A percentile compares a stretch with the other conserved stretches of the same genome.
Conservation (phyloP, 176 grass and related monocot genomes). For the Eragrostis nindensis region DNA sequence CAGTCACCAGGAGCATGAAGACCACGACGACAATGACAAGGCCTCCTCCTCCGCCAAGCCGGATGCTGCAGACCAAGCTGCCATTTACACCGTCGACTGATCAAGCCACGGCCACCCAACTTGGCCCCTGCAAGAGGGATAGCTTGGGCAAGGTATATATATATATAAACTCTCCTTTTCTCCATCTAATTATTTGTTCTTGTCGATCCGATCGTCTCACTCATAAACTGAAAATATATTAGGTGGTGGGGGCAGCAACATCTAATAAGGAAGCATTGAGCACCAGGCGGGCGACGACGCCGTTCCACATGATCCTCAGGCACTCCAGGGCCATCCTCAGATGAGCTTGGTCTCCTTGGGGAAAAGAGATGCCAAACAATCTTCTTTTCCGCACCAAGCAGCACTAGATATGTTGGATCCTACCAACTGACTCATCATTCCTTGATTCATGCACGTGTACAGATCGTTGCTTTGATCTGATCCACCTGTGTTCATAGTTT, state of each 20-base stretch:
- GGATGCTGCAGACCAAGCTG: conserved; percentile 26
- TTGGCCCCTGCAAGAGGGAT: conserved; percentile 49
- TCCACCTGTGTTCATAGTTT: neutral
- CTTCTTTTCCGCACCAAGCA: neutral
- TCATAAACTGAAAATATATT: neutral
- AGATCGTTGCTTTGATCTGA: neutral
- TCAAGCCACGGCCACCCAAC: neutral
- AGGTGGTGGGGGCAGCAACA: conserved; percentile 32
- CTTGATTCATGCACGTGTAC: neutral
- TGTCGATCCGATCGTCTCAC: neutral
- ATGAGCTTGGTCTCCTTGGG: conserved; percentile 15
- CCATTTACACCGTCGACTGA: neutral
- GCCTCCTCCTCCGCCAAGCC: too few relatives aligned
- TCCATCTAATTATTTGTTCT: neutral
- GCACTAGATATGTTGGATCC: neutral
- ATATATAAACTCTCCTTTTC: too few relatives aligned
- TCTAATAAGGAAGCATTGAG: conserved; percentile 16
- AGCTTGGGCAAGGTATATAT: conserved; percentile 59
- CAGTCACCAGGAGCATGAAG: too few relatives aligned
- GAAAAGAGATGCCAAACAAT: neutral
- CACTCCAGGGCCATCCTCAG: conserved; percentile 60
- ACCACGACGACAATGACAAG: too few relatives aligned
- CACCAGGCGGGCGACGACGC: neutral
- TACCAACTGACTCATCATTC: neutral
- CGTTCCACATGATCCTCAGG: conserved; percentile 63